phyloP scores from a whole-genome alignment of 768 basidiomycete species.

The Boletus reticuloceps region DNA sequence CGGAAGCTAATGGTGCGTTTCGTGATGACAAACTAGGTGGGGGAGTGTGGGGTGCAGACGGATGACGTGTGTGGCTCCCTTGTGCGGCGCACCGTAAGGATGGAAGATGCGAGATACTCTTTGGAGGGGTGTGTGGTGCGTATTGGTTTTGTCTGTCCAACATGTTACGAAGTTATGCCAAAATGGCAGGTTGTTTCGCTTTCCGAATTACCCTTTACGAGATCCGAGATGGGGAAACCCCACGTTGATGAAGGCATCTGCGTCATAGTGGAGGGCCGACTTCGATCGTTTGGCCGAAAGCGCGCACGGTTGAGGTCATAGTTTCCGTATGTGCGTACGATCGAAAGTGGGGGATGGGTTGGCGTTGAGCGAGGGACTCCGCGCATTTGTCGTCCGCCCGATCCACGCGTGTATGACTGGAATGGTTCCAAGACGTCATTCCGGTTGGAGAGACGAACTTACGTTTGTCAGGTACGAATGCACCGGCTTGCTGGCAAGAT shows the following conservation, averaged over 20 bases:
- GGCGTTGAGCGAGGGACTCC: neutral
- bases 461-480: neutral
- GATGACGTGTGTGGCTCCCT: slow-evolving; percentile 16
- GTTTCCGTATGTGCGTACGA: slow-evolving; percentile 2
- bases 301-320: slow-evolving; percentile 6
- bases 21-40: neutral
- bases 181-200: neutral
- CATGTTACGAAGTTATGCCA: slow-evolving; percentile 18
- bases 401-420: slow-evolving; percentile 1
- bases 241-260: slow-evolving; percentile 9
- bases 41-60: slow-evolving; percentile 2
- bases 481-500: neutral
- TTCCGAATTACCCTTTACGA: slow-evolving; percentile 1
- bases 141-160: slow-evolving; percentile 1
- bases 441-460: neutral
- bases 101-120: slow-evolving; percentile 6
- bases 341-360: neutral
- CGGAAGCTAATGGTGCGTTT: slow-evolving; percentile 9
- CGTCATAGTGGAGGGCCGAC: slow-evolving; percentile 2
- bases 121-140: neutral
- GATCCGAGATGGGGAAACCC: slow-evolving; percentile 9
- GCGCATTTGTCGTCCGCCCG: slow-evolving; percentile 1
- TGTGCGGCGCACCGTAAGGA: neutral
- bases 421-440: slow-evolving; percentile 8
- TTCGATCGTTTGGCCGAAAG: slow-evolving; percentile 6